These are phyloP conservation scores for Hypoxylon sp. DNA, from an alignment of 2,329 filamentous ascomycete genomes.

Conservation along the genomic window DNA sequence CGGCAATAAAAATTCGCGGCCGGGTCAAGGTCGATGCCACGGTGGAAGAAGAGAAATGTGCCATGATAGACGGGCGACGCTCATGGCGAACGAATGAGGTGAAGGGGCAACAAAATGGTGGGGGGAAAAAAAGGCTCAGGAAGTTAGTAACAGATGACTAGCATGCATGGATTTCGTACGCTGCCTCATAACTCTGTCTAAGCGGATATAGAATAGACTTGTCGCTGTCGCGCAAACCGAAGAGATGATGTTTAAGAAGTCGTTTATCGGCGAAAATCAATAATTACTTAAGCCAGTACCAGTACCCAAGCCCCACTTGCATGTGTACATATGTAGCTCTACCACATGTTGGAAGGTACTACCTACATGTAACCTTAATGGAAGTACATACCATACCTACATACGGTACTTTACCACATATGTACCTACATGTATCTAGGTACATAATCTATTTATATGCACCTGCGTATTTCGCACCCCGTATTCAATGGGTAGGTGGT, in stretches of 20 bases:
- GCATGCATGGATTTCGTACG: not conserved
- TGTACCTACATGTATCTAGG: too few relatives aligned
- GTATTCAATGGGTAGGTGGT: too few relatives aligned
- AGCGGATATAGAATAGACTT: not conserved
- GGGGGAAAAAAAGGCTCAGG: conserved; percentile 1
- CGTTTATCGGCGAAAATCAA: not conserved
- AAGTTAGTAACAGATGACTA: not conserved
- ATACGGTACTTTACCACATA: too few relatives aligned
- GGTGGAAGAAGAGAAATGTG: conserved; percentile 58
- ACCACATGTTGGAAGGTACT: not conserved
- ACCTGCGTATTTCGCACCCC: too few relatives aligned
- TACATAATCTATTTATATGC: too few relatives aligned
- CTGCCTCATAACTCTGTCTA: not conserved
- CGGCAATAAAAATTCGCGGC: conserved; percentile 67
- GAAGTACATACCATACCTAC: too few relatives aligned
- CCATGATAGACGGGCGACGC: conserved; percentile 57
- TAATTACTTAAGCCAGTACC: not conserved
- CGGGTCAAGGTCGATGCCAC: conserved; percentile 68
- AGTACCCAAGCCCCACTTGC: not conserved
- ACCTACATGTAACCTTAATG: not conserved
- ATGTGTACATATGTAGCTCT: not conserved
- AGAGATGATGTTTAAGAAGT: not conserved
- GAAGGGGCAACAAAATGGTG: not conserved
- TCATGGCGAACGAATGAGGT: conserved; percentile 47
- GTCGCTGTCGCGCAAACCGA: not conserved